These are phyloP conservation scores for Cystobasidiopsis lactophilus DNA, from an alignment of 768 basidiomycete genomes.

Conservation along the genomic window DNA sequence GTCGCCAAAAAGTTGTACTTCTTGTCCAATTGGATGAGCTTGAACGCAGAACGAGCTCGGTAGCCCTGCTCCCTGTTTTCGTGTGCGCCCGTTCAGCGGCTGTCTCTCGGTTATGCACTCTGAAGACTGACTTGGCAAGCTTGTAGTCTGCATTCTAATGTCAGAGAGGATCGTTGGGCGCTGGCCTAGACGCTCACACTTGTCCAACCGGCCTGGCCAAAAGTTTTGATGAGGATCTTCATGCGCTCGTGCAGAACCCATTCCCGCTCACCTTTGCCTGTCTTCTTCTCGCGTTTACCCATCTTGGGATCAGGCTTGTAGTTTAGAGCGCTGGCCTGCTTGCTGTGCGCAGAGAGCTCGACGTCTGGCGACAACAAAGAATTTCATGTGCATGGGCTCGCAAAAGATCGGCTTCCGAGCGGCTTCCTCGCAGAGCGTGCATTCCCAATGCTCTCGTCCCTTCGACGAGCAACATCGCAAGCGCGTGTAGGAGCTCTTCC, in stretches of 20 bases:
- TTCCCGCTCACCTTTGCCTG: constrained; percentile 25
- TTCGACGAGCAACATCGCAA: too few relatives aligned
- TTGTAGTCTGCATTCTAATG: neutral
- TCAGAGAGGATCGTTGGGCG: neutral
- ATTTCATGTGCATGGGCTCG: too few relatives aligned
- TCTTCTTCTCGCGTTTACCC: constrained; percentile 48
- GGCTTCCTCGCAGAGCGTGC: too few relatives aligned
- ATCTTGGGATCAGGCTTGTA: too few relatives aligned
- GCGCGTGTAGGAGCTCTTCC: too few relatives aligned
- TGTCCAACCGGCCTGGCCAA: constrained; percentile 11
- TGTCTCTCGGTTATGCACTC: neutral
- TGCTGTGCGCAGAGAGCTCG: too few relatives aligned
- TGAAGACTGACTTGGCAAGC: neutral
- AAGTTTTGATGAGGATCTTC: neutral
- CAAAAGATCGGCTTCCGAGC: too few relatives aligned
- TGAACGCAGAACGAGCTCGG: constrained; percentile 97
- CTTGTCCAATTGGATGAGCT: constrained; percentile 93
- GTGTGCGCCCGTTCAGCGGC: neutral
- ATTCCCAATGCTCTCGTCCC: too few relatives aligned
- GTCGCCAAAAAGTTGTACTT: constrained; percentile 81
- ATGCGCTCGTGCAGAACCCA: neutral
- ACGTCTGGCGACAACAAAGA: too few relatives aligned
- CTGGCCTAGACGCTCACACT: constrained; percentile 6
- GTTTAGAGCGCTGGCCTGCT: too few relatives aligned
- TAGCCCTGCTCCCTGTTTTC: constrained; percentile 63